Evolutionary conservation across 495 filamentous ascomycete genomes (phyloP).

Genomic region (Hypoxylon trugodes): DNA sequence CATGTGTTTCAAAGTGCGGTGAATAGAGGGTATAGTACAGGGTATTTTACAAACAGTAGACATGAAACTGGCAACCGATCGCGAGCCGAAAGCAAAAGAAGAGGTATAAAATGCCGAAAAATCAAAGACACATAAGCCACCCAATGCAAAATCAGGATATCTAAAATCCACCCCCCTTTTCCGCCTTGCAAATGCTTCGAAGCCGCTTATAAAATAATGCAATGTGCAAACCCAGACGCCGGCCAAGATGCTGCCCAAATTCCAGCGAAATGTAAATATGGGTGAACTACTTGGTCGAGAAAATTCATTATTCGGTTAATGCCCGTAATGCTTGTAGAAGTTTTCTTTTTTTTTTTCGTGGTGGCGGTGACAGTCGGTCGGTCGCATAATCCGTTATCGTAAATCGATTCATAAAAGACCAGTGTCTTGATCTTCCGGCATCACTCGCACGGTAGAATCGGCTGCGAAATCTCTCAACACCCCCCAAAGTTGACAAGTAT

Average conservation of each 20-base stretch:
- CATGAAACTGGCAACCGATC: constrained; percentile 28
- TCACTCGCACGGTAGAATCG: too few relatives aligned
- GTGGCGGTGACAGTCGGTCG: not conserved
- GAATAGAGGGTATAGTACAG: constrained; percentile 37
- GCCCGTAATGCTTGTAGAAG: constrained; percentile 7
- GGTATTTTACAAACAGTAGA: constrained; percentile 38
- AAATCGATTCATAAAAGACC: too few relatives aligned
- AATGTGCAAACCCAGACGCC: constrained; percentile 29
- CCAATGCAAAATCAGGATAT: constrained; percentile 36
- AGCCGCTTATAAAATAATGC: constrained; percentile 20
- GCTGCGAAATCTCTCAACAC: too few relatives aligned
- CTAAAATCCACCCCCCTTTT: constrained; percentile 16
- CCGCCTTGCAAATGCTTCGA: constrained; percentile 28
- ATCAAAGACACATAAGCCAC: constrained; percentile 22
- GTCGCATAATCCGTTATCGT: constrained; percentile 2
- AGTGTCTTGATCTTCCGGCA: too few relatives aligned
- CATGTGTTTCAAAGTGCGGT: constrained; percentile 6
- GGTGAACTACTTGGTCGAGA: constrained; percentile 1
- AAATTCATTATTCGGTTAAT: constrained; percentile 1
- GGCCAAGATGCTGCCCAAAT: constrained; percentile 23
- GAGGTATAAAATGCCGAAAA: constrained; percentile 18
- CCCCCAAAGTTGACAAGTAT: not conserved
- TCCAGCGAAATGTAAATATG: not conserved
- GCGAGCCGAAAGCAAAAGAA: constrained; percentile 1
- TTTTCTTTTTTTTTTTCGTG: too few relatives aligned